phyloP scores from a whole-genome alignment of 73 alveolate species.

The Stentor roeselii region DNA sequence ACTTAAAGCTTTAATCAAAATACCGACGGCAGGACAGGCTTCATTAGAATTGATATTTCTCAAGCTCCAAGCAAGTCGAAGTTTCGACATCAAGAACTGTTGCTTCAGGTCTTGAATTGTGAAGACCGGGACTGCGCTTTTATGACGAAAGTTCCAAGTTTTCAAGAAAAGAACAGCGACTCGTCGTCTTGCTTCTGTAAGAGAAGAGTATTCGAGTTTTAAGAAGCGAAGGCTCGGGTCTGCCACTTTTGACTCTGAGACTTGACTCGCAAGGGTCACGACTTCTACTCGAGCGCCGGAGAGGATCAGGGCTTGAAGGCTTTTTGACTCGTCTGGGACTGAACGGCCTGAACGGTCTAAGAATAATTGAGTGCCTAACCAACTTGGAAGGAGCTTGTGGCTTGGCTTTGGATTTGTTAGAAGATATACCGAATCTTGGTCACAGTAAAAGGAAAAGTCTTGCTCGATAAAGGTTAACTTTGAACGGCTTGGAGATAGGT shows the following conservation, averaged over 20 bases:
- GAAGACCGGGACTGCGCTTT: neutral
- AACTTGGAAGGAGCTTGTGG: neutral
- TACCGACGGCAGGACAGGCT: conserved; percentile 11
- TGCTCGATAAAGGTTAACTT: neutral
- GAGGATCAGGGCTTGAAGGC: conserved; percentile 15
- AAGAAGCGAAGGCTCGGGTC: neutral
- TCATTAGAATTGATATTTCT: neutral
- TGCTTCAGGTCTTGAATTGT: neutral
- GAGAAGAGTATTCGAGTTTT: neutral
- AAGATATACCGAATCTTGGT: neutral
- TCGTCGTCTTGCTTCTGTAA: neutral
- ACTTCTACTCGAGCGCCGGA: conserved; percentile 9
- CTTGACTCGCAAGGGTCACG: neutral
- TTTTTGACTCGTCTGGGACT: neutral
- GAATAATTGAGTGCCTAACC: neutral
- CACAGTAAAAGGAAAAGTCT: conserved; percentile 11
- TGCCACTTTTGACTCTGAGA: neutral
- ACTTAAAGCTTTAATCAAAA: neutral
- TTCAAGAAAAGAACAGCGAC: neutral
- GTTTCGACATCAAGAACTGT: neutral
- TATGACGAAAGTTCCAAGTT: neutral
- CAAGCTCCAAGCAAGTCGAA: neutral
- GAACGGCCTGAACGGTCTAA: neutral
- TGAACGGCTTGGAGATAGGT: neutral
- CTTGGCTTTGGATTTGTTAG: neutral